Conservation (phyloP, 2,329 filamentous ascomycete species). For the Diaporthe aspalathi region DNA sequence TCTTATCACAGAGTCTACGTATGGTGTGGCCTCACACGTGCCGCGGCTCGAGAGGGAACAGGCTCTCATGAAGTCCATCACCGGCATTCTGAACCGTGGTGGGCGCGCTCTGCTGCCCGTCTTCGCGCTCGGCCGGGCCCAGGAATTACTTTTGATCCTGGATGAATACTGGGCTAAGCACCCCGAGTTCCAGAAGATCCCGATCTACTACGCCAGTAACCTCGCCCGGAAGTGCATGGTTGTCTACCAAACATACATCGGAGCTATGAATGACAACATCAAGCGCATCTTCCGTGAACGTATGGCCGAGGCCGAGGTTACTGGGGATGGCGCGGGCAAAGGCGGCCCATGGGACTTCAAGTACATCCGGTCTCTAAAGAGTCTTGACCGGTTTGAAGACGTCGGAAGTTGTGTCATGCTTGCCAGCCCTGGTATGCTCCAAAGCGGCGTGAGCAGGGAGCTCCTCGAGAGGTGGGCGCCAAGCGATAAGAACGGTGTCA, state of each 20-base stretch:
- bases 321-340: conserved; percentile 78
- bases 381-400: conserved; percentile 94
- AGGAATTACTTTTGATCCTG: conserved; percentile 92
- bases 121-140: conserved; percentile 91
- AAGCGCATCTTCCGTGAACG: conserved; percentile 93
- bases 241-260: conserved; percentile 97
- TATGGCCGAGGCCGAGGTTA: conserved; percentile 89
- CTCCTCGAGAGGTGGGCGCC: conserved; percentile 96
- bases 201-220: conserved; percentile 98
- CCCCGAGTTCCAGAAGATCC: conserved; percentile 85
- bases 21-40: conserved; percentile 93
- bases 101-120: conserved; percentile 95
- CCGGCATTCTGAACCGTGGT: conserved; percentile 88
- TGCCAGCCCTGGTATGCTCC: conserved; percentile 96
- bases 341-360: conserved; percentile 97
- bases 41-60: conserved; percentile 92
- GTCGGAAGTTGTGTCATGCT: conserved; percentile 97
- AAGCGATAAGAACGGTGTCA: conserved; percentile 95
- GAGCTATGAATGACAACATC: conserved; percentile 99
- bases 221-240: conserved; percentile 97
- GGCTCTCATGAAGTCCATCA: conserved; percentile 95
- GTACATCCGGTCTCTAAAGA: conserved; percentile 91
- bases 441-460: conserved; percentile 94
- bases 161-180: conserved; percentile 98
- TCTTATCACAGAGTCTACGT: conserved; percentile 96